A percentile compares a stretch with the other conserved stretches of the same genome.
These are phyloP conservation scores for Coelastrella sp. DNA, from an alignment of 139 green algal species.

Conservation along the genomic window DNA sequence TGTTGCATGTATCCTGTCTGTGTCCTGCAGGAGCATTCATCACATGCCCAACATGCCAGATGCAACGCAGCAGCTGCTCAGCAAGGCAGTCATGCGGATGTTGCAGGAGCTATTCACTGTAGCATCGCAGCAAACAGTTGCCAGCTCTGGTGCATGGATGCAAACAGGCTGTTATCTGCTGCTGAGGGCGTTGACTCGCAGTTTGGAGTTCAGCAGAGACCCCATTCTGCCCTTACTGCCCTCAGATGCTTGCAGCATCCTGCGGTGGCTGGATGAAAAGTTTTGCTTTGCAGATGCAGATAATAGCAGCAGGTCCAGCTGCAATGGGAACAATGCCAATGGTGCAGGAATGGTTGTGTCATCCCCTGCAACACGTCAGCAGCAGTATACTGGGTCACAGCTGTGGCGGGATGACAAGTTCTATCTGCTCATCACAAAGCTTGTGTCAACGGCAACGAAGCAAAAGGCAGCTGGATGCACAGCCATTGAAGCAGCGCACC, in stretches of 20 bases:
- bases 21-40: conserved; percentile 27
- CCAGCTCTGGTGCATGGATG: not conserved
- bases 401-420: conserved; percentile 44
- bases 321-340: not conserved
- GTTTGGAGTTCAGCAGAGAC: not conserved
- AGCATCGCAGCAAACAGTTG: conserved; percentile 16
- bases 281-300: not conserved
- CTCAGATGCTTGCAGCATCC: conserved; percentile 1
- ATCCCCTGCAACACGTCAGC: not conserved
- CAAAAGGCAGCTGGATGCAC: too few relatives aligned
- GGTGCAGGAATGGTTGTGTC: not conserved
- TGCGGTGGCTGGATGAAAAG: conserved; percentile 20
- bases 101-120: conserved; percentile 1
- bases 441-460: conserved; percentile 41
- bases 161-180: conserved; percentile 43
- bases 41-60: not conserved
- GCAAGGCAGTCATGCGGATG: conserved; percentile 9
- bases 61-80: conserved; percentile 27
- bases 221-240: conserved; percentile 43
- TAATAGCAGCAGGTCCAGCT: not conserved
- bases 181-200: conserved; percentile 34
- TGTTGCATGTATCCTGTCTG: not conserved
- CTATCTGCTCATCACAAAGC: conserved; percentile 37
- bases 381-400: not conserved
- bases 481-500: too few relatives aligned